phyloP scores from a whole-genome alignment of 768 basidiomycete species.

The Boletales sp. region DNA sequence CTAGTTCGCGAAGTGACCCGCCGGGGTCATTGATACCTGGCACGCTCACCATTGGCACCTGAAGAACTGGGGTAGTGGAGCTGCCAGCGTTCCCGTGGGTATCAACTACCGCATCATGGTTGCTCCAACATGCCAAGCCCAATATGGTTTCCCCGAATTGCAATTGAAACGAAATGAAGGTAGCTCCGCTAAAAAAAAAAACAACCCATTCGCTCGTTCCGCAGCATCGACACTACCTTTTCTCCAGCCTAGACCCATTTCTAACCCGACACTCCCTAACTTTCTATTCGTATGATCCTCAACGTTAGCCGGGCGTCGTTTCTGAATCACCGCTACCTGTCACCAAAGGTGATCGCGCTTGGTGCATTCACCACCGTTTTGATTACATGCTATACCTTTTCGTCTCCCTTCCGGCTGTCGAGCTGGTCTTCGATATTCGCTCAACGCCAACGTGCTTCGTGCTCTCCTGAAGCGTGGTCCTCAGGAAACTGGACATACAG shows the following conservation, averaged over 20 bases:
- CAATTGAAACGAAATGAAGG: background rate
- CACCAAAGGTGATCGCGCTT: constrained; percentile 23
- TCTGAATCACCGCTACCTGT: constrained; percentile 21
- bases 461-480: constrained; percentile 35
- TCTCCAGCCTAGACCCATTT: background rate
- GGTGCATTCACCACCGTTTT: constrained; percentile 25
- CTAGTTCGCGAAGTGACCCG: too few relatives aligned
- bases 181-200: background rate
- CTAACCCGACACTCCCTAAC: background rate
- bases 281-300: constrained; percentile 1
- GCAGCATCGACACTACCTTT: constrained; percentile 1
- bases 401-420: constrained; percentile 15
- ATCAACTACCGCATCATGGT: background rate
- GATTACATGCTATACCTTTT: constrained; percentile 29
- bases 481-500: constrained; percentile 40
- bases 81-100: background rate
- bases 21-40: too few relatives aligned
- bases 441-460: constrained; percentile 25
- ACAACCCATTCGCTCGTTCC: background rate
- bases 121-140: constrained; percentile 1
- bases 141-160: too few relatives aligned
- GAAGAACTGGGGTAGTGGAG: background rate
- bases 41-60: too few relatives aligned
- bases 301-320: constrained; percentile 1
- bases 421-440: constrained; percentile 26